Evolutionary conservation across 2,329 filamentous ascomycete species (phyloP).

Genomic region (Aspergillus unguis): DNA sequence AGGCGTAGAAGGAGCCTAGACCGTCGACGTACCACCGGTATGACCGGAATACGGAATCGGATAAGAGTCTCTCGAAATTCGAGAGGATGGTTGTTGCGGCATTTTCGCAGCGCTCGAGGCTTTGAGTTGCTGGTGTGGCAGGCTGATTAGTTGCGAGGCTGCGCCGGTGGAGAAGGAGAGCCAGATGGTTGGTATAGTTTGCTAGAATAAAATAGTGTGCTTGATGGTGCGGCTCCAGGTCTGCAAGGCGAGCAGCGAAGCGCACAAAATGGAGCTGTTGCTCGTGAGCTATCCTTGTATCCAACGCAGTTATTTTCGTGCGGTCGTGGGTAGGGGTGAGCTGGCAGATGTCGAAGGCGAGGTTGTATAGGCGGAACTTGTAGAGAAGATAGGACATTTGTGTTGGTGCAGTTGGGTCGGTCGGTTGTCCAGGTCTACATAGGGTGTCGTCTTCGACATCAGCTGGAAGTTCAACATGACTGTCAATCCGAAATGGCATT

Average conservation of each 20-base stretch:
- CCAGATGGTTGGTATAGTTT: slow-evolving; percentile 27
- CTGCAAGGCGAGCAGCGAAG: slow-evolving; percentile 13
- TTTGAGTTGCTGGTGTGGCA: not conserved
- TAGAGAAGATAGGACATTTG: slow-evolving; percentile 31
- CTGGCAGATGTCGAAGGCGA: slow-evolving; percentile 24
- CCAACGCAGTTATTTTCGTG: slow-evolving; percentile 10
- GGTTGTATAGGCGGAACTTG: slow-evolving; percentile 27
- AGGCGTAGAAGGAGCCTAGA: slow-evolving; percentile 26
- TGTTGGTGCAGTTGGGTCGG: slow-evolving; percentile 14
- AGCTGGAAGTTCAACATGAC: slow-evolving; percentile 18
- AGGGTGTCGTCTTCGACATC: slow-evolving; percentile 23
- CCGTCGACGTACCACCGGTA: slow-evolving; percentile 27
- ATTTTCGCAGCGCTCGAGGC: not conserved
- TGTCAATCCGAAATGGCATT: slow-evolving; percentile 16
- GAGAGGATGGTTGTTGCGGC: slow-evolving; percentile 1
- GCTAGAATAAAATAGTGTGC: slow-evolving; percentile 27
- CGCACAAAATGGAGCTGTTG: slow-evolving; percentile 9
- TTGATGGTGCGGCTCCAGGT: slow-evolving; percentile 18
- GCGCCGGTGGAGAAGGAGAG: slow-evolving; percentile 25
- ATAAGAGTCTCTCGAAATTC: slow-evolving; percentile 11
- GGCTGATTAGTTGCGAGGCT: not conserved
- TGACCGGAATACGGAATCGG: slow-evolving; percentile 12
- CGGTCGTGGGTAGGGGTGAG: slow-evolving; percentile 11
- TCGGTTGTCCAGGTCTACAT: not conserved
- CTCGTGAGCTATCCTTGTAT: slow-evolving; percentile 6